Evolutionary conservation across 192 early-diverging fungal genomes (phyloP), one percentile per base, ranked within the genome.

Genomic region (Coemansia umbellata): DNA sequence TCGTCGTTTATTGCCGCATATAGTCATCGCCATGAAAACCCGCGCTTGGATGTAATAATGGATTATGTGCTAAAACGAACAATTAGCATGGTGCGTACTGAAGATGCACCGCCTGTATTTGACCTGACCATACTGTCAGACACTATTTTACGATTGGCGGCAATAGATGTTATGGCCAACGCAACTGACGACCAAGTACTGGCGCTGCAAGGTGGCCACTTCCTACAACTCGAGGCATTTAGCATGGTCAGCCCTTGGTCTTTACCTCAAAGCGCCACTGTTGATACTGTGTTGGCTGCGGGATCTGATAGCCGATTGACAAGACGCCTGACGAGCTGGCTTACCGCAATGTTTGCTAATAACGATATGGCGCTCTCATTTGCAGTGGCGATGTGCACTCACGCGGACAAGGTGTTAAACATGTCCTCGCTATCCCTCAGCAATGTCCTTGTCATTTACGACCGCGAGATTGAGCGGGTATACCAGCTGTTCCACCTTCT

Each of bases 401-500:
- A 75, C 33, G 72, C 72, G 8, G 66, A 75, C 35, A 64, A 60
- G 40, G 37, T 64, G 4, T 31, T 69, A 15, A 68, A 55, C 43
- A 49, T 41, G 36, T 24, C 57, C 19, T 48, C 56, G 31, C 27
- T 75, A 23, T 61, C 72, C 4, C 43, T 75, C 24, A 60, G 60
- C 57, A 68, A 63, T 49, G 40, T 63, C 31, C 37, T 69, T 31
- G 48, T 53, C 8, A 59, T 75, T 31, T 75, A 75, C 35, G 72
- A 75, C 39, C 72, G 72, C 17, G 72, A 75, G 49, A 37, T 68
- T 23, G 72, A 75, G 66, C 65, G 66, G 11, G 42, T 69, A n/a
- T 53, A 69, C 31, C 72, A 75, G 65, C 60, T 75, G 27, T 69
- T 68, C 31, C 48, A 75, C 27, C 55, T 75, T 18, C 49, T 75